Percentiles rank a stretch among this genome's conserved stretches.
These are phyloP conservation scores for Vaccinium myrtillus DNA, from an alignment of 148 eudicot species.

Conservation along the genomic window DNA sequence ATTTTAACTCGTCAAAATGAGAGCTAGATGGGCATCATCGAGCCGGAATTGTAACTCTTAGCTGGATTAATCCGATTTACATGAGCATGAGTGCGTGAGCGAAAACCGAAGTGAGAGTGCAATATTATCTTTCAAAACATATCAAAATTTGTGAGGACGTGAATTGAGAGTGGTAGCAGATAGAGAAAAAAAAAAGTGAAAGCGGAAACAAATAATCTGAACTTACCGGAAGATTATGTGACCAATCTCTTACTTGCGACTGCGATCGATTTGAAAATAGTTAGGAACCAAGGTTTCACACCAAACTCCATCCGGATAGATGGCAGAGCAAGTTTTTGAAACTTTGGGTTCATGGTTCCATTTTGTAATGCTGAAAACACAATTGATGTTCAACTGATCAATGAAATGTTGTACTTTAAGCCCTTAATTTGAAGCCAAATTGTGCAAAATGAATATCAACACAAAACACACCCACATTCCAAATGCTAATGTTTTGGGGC, in stretches of 20 bases:
- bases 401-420: not conserved
- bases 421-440: not conserved
- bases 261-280: not conserved
- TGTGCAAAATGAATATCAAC: not conserved
- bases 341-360: not conserved
- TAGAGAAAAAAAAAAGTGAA: no score
- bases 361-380: not conserved
- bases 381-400: not conserved
- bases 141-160: not conserved
- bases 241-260: not conserved
- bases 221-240: not conserved
- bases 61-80: no score
- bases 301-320: no score
- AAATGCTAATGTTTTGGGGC: not conserved
- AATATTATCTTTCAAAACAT: no score
- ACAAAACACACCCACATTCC: not conserved
- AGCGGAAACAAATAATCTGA: not conserved
- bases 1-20: no score
- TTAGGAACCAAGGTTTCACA: no score
- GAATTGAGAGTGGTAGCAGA: not conserved
- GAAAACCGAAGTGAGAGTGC: not conserved
- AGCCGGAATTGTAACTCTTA: no score
- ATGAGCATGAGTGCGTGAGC: not conserved
- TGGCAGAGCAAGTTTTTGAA: not conserved
- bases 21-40: no score